Conservation (phyloP, 2,329 filamentous ascomycete genomes). For the Elsinoe arachidis region DNA sequence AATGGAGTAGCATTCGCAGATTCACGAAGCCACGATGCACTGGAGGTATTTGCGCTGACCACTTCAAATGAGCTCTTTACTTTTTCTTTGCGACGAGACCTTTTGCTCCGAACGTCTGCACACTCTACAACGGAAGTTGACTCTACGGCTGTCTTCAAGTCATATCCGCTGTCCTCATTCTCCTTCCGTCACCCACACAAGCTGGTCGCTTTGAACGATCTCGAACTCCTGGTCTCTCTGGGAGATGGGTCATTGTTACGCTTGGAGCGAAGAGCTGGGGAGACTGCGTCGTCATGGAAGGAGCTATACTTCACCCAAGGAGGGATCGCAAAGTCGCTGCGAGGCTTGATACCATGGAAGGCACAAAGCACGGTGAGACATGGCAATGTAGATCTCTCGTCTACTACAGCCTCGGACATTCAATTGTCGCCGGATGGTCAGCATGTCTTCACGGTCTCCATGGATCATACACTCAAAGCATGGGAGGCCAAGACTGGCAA, state of each 20-base stretch:
- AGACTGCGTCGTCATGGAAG: slow-evolving; percentile 51
- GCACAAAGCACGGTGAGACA: slow-evolving; percentile 55
- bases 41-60: slow-evolving; percentile 74
- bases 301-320: slow-evolving; percentile 64
- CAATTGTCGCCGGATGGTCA: slow-evolving; percentile 38
- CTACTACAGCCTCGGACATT: slow-evolving; percentile 57
- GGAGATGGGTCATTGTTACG: slow-evolving; percentile 68
- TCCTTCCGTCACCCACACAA: slow-evolving; percentile 72
- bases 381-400: slow-evolving; percentile 56
- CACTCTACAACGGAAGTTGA: slow-evolving; percentile 61
- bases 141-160: slow-evolving; percentile 67
- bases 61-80: slow-evolving; percentile 73
- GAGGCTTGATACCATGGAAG: slow-evolving; percentile 58
- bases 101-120: slow-evolving; percentile 54
- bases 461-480: slow-evolving; percentile 80
- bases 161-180: slow-evolving; percentile 63
- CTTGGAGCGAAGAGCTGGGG: slow-evolving; percentile 52
- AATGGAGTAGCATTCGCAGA: slow-evolving; percentile 79
- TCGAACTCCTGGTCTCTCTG: slow-evolving; percentile 71
- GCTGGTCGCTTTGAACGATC: slow-evolving; percentile 62
- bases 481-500: slow-evolving; percentile 83
- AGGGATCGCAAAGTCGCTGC: slow-evolving; percentile 58
- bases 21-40: slow-evolving; percentile 62
- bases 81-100: slow-evolving; percentile 71
- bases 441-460: slow-evolving; percentile 67